Percentiles rank a stretch among this genome's conserved stretches.
These are phyloP conservation scores for Cucumis hystrix DNA, from an alignment of 306 rosid species.

Conservation along the genomic window DNA sequence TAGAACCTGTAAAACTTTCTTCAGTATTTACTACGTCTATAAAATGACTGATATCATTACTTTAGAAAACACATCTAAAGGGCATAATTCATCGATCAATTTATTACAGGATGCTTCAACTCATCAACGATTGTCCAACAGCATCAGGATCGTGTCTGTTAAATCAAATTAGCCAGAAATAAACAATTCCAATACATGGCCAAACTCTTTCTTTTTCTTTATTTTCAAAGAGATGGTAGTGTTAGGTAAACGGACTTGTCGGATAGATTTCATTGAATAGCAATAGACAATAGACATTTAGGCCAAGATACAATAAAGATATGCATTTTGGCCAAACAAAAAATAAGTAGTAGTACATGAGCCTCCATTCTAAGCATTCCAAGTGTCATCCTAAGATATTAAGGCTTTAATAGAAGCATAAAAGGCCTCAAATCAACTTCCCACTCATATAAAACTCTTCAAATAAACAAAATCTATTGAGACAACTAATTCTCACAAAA, in stretches of 20 bases:
- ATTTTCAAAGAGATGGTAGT: background rate
- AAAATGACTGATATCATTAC: background rate
- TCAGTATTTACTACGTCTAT: background rate
- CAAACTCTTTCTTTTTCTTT: background rate
- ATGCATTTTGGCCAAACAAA: background rate
- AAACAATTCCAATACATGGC: background rate
- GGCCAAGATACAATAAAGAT: background rate
- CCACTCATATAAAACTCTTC: background rate
- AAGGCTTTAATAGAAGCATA: background rate
- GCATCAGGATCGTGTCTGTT: background rate
- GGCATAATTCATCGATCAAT: background rate
- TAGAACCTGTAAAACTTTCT: constrained; percentile 38
- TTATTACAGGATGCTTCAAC: background rate
- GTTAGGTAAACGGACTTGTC: background rate
- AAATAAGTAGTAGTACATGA: background rate
- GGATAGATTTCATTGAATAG: background rate
- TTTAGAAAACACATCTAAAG: background rate
- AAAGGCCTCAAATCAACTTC: background rate
- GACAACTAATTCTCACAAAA: background rate
- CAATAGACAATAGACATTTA: background rate
- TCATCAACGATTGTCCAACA: background rate
- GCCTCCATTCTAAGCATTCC: background rate
- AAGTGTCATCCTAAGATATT: background rate
- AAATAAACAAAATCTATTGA: background rate
- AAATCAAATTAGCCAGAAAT: background rate